phyloP scores from a whole-genome alignment of 352 stramenopile species.

The Phytophthora meadii region DNA sequence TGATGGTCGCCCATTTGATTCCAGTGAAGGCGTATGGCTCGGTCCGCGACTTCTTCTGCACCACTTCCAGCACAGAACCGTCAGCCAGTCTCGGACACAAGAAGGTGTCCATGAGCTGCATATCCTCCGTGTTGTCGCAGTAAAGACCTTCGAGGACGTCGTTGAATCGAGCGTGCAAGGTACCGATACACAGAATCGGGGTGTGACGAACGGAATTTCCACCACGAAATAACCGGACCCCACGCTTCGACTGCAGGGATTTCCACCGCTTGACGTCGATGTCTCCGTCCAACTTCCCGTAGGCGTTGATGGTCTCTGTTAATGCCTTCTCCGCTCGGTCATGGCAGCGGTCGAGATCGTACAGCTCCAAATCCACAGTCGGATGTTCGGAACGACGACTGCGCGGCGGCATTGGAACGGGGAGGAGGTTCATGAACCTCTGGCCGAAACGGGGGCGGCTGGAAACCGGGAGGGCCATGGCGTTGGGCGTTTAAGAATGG shows the following conservation, averaged over 20 bases:
- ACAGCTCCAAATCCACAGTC: not conserved
- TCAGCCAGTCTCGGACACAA: conserved; percentile 32
- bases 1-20: conserved; percentile 42
- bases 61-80: conserved; percentile 35
- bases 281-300: conserved; percentile 29
- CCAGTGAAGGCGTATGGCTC: conserved; percentile 41
- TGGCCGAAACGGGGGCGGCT: conserved; percentile 2
- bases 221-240: conserved; percentile 37
- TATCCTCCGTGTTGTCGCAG: conserved; percentile 36
- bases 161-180: conserved; percentile 39
- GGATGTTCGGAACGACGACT: not conserved
- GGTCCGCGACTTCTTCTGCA: conserved; percentile 17
- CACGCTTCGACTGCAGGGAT: conserved; percentile 28
- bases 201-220: not conserved
- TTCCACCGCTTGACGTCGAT: conserved; percentile 43
- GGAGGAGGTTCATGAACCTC: conserved; percentile 6
- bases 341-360: conserved; percentile 35
- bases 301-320: conserved; percentile 33
- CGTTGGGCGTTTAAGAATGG: conserved; percentile 1
- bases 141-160: conserved; percentile 47
- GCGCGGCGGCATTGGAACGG: not conserved
- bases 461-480: conserved; percentile 1
- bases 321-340: conserved; percentile 31
- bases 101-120: conserved; percentile 41
- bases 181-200: conserved; percentile 37